These are phyloP conservation scores for Sporothrix sp. DNA, from an alignment of 2,329 filamentous ascomycete genomes.

Conservation along the genomic window DNA sequence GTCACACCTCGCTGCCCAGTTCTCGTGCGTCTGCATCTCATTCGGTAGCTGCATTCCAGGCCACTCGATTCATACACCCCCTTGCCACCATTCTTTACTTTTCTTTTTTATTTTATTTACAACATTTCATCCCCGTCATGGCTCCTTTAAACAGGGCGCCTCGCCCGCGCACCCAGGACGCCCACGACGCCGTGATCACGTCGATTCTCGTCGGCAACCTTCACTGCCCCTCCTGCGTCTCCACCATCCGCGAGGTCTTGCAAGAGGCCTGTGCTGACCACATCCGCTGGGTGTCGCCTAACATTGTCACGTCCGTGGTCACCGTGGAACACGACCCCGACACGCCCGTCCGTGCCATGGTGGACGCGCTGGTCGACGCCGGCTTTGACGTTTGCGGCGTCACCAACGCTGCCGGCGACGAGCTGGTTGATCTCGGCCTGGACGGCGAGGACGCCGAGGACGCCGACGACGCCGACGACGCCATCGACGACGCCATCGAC, in stretches of 20 bases:
- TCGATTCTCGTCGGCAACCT: conserved; percentile 62
- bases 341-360: conserved; percentile 36
- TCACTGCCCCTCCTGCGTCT: conserved; percentile 69
- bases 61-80: conserved; percentile 6
- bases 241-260: conserved; percentile 52
- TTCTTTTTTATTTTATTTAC: neutral
- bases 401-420: conserved; percentile 27
- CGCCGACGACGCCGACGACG: neutral
- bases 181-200: conserved; percentile 33
- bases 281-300: conserved; percentile 53
- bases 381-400: conserved; percentile 46
- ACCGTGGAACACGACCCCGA: conserved; percentile 45
- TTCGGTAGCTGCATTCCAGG: too few species aligned
- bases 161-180: conserved; percentile 7
- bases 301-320: conserved; percentile 61
- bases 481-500: neutral
- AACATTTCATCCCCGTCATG: conserved; percentile 12
- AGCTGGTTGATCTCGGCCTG: conserved; percentile 8
- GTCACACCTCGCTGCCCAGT: conserved; percentile 1
- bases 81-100: neutral
- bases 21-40: conserved; percentile 5
- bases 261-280: conserved; percentile 35
- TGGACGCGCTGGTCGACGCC: conserved; percentile 37
- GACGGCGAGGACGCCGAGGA: neutral
- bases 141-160: conserved; percentile 20